These are phyloP conservation scores for Dioscorea dumetorum DNA, from an alignment of 106 monocot genomes.

Conservation along the genomic window DNA sequence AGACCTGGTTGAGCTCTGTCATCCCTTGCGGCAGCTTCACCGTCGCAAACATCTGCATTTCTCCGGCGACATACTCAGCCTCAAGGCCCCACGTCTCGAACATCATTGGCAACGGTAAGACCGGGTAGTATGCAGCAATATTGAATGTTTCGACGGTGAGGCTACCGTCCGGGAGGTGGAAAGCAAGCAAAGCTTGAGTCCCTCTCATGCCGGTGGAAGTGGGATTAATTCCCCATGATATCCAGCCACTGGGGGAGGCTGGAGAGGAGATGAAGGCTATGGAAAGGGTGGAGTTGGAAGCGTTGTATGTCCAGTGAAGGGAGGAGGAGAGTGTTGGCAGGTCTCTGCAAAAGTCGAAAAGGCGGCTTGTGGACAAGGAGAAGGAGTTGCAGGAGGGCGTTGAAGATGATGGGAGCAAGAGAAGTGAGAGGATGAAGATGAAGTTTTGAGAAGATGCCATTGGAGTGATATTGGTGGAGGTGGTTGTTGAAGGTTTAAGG, in stretches of 20 bases:
- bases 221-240: constrained; percentile 68
- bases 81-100: constrained; percentile 32
- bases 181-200: constrained; percentile 50
- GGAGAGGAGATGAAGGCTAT: constrained; percentile 54
- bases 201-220: constrained; percentile 34
- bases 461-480: too few relatives aligned
- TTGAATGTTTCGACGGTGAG: constrained; percentile 42
- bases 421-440: background rate
- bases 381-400: background rate
- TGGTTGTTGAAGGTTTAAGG: too few relatives aligned
- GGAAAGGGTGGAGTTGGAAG: constrained; percentile 16
- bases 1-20: constrained; percentile 56
- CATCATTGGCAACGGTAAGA: constrained; percentile 23
- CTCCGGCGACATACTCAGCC: constrained; percentile 36
- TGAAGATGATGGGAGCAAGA: background rate
- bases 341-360: constrained; percentile 44
- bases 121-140: constrained; percentile 19
- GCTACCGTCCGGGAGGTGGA: constrained; percentile 21
- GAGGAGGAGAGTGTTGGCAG: constrained; percentile 52
- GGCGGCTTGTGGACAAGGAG: constrained; percentile 16
- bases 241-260: constrained; percentile 27
- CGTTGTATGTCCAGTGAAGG: constrained; percentile 54
- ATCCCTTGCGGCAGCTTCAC: constrained; percentile 26
- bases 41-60: constrained; percentile 41
- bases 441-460: too few relatives aligned